phyloP scores from a whole-genome alignment of 163 green algal species.

The Coccomyxa subellipsoidea region DNA sequence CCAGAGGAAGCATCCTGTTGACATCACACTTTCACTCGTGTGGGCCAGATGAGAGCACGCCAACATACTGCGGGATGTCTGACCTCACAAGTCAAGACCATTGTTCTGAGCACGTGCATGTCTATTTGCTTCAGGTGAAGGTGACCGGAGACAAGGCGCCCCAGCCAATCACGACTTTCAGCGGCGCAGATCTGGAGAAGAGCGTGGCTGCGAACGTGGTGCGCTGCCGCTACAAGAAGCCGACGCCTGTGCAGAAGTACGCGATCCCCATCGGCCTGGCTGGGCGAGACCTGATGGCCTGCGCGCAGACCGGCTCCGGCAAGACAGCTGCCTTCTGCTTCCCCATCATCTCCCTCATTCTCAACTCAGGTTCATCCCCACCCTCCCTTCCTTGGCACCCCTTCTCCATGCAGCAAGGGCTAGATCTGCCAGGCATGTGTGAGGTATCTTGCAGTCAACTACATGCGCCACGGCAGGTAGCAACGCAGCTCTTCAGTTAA shows the following conservation, averaged over 20 bases:
- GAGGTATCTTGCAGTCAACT: no score
- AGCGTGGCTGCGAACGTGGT: neutral
- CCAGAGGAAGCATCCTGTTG: no score
- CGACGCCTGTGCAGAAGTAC: conserved; percentile 95
- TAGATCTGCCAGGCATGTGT: no score
- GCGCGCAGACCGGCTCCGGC: conserved; percentile 95
- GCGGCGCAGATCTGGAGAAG: neutral
- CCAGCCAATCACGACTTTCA: neutral
- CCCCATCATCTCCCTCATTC: conserved; percentile 90
- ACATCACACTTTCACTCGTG: no score
- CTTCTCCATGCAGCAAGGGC: no score
- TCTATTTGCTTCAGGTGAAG: neutral
- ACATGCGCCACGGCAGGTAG: no score
- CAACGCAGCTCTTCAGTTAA: no score
- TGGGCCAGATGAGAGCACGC: no score
- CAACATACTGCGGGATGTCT: no score
- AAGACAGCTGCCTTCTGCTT: conserved; percentile 95
- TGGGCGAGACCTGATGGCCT: conserved; percentile 88
- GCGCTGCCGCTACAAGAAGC: conserved; percentile 63
- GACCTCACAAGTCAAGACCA: no score
- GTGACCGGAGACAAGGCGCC: neutral
- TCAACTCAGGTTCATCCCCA: conserved; percentile 73
- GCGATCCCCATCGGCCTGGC: conserved; percentile 94
- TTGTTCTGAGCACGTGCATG: neutral
- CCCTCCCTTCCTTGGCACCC: no score